Conservation (phyloP, 208 protist genomes). For the Leptomonas pyrrhocoris region DNA sequence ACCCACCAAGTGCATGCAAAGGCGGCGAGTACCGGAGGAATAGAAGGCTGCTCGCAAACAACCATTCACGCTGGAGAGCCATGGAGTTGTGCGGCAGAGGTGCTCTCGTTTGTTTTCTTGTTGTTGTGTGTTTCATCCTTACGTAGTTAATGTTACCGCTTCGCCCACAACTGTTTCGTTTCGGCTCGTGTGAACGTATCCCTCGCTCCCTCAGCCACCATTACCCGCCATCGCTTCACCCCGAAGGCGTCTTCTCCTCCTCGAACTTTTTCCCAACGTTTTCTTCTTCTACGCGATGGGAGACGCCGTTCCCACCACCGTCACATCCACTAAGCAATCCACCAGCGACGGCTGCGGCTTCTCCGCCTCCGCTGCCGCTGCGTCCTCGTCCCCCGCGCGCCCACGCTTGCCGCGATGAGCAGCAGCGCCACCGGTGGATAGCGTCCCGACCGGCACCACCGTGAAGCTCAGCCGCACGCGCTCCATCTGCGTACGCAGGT, state of each 20-base stretch:
- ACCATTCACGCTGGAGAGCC: too few relatives aligned
- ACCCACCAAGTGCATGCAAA: too few relatives aligned
- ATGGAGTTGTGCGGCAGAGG: too few relatives aligned
- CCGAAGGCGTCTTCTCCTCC: neutral
- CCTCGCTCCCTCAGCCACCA: too few relatives aligned
- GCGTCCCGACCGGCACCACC: slow-evolving; percentile 44
- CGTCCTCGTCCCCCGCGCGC: slow-evolving; percentile 6
- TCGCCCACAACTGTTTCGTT: too few relatives aligned
- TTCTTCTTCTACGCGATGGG: slow-evolving; percentile 27
- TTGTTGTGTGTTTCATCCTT: too few relatives aligned
- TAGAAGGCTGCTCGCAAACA: too few relatives aligned
- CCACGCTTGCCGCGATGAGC: slow-evolving; percentile 10
- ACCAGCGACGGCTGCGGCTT: neutral
- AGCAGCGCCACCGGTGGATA: neutral
- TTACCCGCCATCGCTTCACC: neutral
- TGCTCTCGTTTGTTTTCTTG: too few relatives aligned
- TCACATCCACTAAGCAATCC: slow-evolving; percentile 39
- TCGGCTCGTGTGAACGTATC: too few relatives aligned
- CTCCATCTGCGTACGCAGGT: slow-evolving; percentile 68
- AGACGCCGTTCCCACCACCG: slow-evolving; percentile 43
- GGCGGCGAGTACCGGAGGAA: too few relatives aligned
- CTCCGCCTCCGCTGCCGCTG: neutral
- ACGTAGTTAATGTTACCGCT: too few relatives aligned
- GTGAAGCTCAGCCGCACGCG: slow-evolving; percentile 55
- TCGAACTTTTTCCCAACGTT: neutral